Base-by-base conservation (phyloP, 2,329 filamentous ascomycete species). In the Gliomastix tumulicola region DNA sequence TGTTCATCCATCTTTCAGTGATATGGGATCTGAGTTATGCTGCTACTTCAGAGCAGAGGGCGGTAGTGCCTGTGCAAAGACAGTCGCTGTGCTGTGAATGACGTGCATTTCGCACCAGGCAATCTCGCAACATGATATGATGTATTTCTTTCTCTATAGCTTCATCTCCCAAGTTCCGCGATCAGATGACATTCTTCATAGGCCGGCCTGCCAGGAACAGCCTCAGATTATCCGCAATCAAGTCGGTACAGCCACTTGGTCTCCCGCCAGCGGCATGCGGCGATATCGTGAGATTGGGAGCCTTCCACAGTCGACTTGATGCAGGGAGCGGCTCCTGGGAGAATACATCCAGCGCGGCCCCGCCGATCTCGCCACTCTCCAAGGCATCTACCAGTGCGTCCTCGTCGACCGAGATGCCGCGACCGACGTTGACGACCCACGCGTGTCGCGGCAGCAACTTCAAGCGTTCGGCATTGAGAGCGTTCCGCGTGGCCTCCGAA, bases 181-280 rank as follows among this genome's bases (percentile, higher is more conserved):
- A 27, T 35, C 33, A 49, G 32, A 55, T 50, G 15, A 47, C 33
- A 71, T 83, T 83, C 63, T 65, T 76, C 50, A 83, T 46, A 38
- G 64, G 50, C 61, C 82, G 76, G 2, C 68, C 68, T 1, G 77
- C 76, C 44, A 78, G 44, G 48, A 80, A 77, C 43, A 68, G 60
- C 44, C 76, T 62, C 56, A 83, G 44, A 45, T 83, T 83, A 40
- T 76, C 67, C 28, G 72, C 69, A 42, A 82, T 78, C 49, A 83
- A 55, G 6, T 46, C 64, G 60, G 81, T 76, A 0, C 69, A 63
- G 5, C 69, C 76, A 54, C 79, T 75, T 5, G 79, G 79, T 40
- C 79, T 54, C 1, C 76, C 76, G 3, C 76, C 76, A 0, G 75
- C 76, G 1, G 74, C 71, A 43, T 79, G 74, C 1, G 74, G 74